phyloP scores from a whole-genome alignment of 192 early-diverging fungal genomes.

The Entomortierella chlamydospora region DNA sequence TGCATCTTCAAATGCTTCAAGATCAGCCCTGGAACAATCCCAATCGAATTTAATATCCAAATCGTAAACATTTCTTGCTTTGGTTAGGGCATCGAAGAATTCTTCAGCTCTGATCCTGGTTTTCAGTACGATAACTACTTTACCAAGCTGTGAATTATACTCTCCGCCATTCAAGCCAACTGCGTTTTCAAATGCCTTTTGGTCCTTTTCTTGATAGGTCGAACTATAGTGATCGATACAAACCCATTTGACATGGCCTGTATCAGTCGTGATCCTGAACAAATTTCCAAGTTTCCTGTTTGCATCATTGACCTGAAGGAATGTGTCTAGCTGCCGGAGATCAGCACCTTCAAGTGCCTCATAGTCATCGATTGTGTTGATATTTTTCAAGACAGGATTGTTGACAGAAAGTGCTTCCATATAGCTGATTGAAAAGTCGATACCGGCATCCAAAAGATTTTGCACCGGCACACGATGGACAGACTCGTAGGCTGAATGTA shows the following conservation, averaged over 20 bases:
- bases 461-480: background rate
- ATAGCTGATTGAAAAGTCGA: constrained; percentile 17
- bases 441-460: background rate
- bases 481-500: background rate
- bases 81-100: background rate
- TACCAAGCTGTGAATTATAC: background rate
- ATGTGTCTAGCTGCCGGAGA: constrained; percentile 4
- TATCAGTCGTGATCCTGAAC: constrained; percentile 12
- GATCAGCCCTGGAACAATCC: constrained; percentile 3
- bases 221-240: constrained; percentile 20
- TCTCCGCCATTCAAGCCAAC: too few relatives aligned
- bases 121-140: background rate
- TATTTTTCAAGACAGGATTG: too few relatives aligned
- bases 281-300: constrained; percentile 13
- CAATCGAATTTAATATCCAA: constrained; percentile 4
- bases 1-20: constrained; percentile 1
- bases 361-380: background rate
- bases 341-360: constrained; percentile 13
- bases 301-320: constrained; percentile 1
- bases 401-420: too few relatives aligned
- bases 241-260: constrained; percentile 31
- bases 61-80: background rate
- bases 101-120: background rate
- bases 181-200: background rate
- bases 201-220: background rate